Percentiles rank a stretch among this genome's conserved stretches.
These are phyloP conservation scores for Sphenostylis stenocarpa DNA, from an alignment of 306 rosid genomes.

Conservation along the genomic window DNA sequence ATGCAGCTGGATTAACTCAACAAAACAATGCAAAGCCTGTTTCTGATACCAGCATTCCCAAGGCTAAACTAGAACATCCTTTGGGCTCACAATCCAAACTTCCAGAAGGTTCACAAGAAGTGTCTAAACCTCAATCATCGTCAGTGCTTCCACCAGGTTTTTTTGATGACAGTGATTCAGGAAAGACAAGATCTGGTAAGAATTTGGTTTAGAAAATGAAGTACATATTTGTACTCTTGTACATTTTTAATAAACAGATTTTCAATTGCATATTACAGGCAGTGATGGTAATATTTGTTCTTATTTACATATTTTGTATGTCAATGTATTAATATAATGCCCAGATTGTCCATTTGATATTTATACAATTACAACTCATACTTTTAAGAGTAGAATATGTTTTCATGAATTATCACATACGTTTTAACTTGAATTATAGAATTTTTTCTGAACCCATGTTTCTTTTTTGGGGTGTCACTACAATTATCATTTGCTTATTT, in stretches of 20 bases:
- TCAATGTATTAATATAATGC: neutral
- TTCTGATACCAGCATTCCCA: conserved; percentile 34
- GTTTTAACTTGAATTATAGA: neutral
- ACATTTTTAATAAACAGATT: neutral
- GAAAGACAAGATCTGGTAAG: conserved; percentile 56
- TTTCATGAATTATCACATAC: neutral
- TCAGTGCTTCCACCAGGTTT: conserved; percentile 87
- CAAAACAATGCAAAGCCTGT: conserved; percentile 49
- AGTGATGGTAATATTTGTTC: neutral
- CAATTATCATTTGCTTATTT: neutral
- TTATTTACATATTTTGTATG: neutral
- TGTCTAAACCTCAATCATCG: conserved; percentile 50
- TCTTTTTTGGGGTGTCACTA: neutral
- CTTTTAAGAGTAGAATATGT: neutral
- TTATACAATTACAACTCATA: neutral
- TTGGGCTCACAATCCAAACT: conserved; percentile 36
- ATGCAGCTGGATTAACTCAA: conserved; percentile 61
- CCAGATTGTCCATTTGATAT: neutral
- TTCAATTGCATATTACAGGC: neutral
- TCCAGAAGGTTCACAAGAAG: conserved; percentile 42
- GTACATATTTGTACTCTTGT: neutral
- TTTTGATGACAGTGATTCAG: conserved; percentile 59
- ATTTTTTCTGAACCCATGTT: neutral
- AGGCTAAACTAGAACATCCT: conserved; percentile 44
- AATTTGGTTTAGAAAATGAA: conserved; percentile 14